Evolutionary conservation across 2,329 filamentous ascomycete species (phyloP), one percentile per base, ranked within the genome.

Genomic region (Fusarium tanahbumbuense): DNA sequence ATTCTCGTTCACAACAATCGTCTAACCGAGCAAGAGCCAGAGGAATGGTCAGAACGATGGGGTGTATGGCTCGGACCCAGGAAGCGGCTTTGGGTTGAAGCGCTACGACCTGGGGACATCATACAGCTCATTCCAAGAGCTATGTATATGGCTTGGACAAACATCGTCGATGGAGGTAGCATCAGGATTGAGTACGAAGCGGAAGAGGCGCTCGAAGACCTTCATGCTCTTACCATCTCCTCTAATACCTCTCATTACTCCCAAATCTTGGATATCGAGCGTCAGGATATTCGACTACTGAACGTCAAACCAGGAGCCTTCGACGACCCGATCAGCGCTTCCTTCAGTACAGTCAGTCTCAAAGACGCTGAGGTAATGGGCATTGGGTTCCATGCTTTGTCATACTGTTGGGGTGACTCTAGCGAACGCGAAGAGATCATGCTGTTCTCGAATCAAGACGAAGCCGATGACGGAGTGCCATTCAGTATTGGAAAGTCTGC

Each of bases 61-160:
- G 59, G 66, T 2, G 46, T 60, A 0, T 46, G 42, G 2, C 62
- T 56, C 7, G 67, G 67, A 1, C 67, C 67, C 0, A 41, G 69
- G 0, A 30, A 60, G 16, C 28, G 66, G 3, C 45, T 62, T 1
- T 72, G 66, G 70, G 60, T 72, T 1, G 46, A 70, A 13, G 69
- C 56, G 0, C 12, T 72, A 6, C 48, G 53, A 2, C 54, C 70
- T 6, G 70, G 69, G 0, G 69, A 72, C 18, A 16, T 68, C 0
- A 62, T 72, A 3, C 70, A 72, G 6, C 56, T 72, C 1, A 58
- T 72, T 4, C 70, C 70, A 2, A 59, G 64, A 20, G 70, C 69
- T 4, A 67, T 58, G 18, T 72, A 72, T 4, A 53, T 55, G 10
- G 70, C 62, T 12, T 72, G 66, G 70, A 67, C 72, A 3, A 72